Conservation (phyloP, 805 yeast genomes). For the Ogataea allantospora region DNA sequence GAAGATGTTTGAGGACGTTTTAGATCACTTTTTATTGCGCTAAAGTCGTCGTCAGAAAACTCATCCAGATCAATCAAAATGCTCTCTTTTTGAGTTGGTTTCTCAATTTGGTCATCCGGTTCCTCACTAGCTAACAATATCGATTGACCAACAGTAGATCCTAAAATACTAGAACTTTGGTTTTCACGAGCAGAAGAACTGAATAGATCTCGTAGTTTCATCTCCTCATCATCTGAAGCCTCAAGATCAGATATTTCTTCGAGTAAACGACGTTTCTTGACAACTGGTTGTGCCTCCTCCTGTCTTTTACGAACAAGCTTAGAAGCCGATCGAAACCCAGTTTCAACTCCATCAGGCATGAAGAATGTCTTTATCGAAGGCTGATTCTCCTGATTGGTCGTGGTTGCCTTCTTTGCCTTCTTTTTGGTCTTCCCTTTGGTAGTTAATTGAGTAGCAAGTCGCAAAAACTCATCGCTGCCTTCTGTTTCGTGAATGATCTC, state of each 20-base stretch:
- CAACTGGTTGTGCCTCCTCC: slow-evolving; percentile 17
- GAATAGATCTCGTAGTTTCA: slow-evolving; percentile 20
- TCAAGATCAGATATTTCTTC: slow-evolving; percentile 17
- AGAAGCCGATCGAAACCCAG: slow-evolving; percentile 60
- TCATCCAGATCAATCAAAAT: slow-evolving; percentile 18
- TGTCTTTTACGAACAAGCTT: slow-evolving; percentile 39
- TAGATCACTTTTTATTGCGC: slow-evolving; percentile 6
- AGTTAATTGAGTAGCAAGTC: slow-evolving; percentile 66
- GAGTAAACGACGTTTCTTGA: slow-evolving; percentile 12
- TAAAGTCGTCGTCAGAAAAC: slow-evolving; percentile 17
- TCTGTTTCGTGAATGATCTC: slow-evolving; percentile 42
- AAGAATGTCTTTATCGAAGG: slow-evolving; percentile 46
- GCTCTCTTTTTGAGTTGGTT: neutral
- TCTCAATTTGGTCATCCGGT: slow-evolving; percentile 3
- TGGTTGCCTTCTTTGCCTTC: slow-evolving; percentile 8
- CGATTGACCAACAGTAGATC: slow-evolving; percentile 15
- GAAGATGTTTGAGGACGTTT: slow-evolving; percentile 10
- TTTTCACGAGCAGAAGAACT: slow-evolving; percentile 9
- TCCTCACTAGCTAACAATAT: slow-evolving; percentile 12
- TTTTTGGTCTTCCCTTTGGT: slow-evolving; percentile 38
- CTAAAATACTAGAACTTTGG: slow-evolving; percentile 8
- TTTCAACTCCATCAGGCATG: slow-evolving; percentile 71
- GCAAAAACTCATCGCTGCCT: slow-evolving; percentile 60
- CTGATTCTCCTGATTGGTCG: slow-evolving; percentile 10
- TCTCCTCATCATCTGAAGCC: slow-evolving; percentile 18